phyloP scores from a whole-genome alignment of 768 basidiomycete genomes.

The Trametes meyenii region DNA sequence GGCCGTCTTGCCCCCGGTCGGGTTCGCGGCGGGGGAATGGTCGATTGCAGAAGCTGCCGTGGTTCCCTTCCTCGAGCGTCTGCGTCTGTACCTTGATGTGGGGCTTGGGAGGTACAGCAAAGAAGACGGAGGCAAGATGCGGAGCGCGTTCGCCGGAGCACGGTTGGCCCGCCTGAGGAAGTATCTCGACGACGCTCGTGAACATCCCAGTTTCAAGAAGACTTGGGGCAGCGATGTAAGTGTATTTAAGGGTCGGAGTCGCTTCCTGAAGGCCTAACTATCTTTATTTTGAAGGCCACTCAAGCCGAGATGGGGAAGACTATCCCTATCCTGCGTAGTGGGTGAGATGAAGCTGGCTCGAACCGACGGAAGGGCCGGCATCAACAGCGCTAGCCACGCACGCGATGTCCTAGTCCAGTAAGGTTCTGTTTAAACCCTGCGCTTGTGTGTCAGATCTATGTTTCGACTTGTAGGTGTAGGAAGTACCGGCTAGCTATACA shows the following conservation, averaged over 20 bases:
- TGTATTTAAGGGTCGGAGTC: background rate
- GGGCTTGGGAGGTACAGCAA: slow-evolving; percentile 53
- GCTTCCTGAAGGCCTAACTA: background rate
- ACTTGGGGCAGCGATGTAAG: slow-evolving; percentile 54
- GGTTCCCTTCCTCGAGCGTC: slow-evolving; percentile 60
- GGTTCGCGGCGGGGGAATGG: slow-evolving; percentile 48
- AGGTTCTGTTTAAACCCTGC: no score
- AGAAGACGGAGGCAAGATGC: slow-evolving; percentile 50
- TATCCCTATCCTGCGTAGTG: no score
- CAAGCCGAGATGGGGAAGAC: slow-evolving; percentile 11
- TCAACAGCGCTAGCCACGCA: no score
- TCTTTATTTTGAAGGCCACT: background rate
- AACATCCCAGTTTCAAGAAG: slow-evolving; percentile 53
- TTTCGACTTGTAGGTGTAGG: no score
- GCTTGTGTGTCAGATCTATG: no score
- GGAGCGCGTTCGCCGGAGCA: slow-evolving; percentile 44
- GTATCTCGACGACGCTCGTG: slow-evolving; percentile 50
- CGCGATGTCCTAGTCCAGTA: no score
- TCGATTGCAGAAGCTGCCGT: slow-evolving; percentile 65
- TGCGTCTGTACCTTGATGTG: slow-evolving; percentile 45
- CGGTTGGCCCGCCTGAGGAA: slow-evolving; percentile 51
- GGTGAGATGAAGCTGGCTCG: no score
- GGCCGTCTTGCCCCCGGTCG: slow-evolving; percentile 47
- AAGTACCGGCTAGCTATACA: no score
- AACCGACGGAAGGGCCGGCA: no score